Conservation (phyloP, 805 yeast species). For the Ogataea nitratoaversa region DNA sequence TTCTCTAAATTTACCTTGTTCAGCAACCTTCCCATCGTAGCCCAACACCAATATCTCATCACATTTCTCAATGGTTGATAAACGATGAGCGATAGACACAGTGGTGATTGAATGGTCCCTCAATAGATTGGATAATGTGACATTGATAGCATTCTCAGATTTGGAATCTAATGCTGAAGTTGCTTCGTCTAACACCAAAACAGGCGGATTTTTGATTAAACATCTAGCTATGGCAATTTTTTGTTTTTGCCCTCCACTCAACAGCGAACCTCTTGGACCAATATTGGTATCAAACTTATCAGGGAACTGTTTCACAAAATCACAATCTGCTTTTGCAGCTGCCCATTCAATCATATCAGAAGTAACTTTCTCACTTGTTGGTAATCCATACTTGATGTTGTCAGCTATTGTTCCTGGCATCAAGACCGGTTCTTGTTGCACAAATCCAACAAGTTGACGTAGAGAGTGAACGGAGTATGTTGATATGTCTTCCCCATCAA, state of each 20-base stretch:
- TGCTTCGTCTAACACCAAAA: constrained; percentile 71
- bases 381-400: constrained; percentile 74
- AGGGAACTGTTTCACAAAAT: constrained; percentile 72
- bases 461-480: constrained; percentile 72
- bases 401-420: constrained; percentile 85
- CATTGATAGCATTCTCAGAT: constrained; percentile 80
- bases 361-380: constrained; percentile 45
- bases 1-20: constrained; percentile 64
- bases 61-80: constrained; percentile 81
- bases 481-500: constrained; percentile 64
- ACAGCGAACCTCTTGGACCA: constrained; percentile 67
- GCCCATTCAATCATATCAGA: constrained; percentile 63
- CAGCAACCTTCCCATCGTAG: constrained; percentile 70
- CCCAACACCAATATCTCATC: constrained; percentile 81
- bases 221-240: constrained; percentile 75
- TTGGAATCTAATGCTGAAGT: constrained; percentile 91
- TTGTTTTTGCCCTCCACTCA: constrained; percentile 78
- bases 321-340: constrained; percentile 68
- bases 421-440: constrained; percentile 87
- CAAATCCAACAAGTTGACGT: constrained; percentile 76
- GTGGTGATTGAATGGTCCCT: constrained; percentile 61
- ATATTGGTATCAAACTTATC: constrained; percentile 77
- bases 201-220: constrained; percentile 58
- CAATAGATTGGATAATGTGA: constrained; percentile 57
- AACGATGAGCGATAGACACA: constrained; percentile 87